phyloP scores from a whole-genome alignment of 305 asterid genomes.

The Fraxinus dipetala region DNA sequence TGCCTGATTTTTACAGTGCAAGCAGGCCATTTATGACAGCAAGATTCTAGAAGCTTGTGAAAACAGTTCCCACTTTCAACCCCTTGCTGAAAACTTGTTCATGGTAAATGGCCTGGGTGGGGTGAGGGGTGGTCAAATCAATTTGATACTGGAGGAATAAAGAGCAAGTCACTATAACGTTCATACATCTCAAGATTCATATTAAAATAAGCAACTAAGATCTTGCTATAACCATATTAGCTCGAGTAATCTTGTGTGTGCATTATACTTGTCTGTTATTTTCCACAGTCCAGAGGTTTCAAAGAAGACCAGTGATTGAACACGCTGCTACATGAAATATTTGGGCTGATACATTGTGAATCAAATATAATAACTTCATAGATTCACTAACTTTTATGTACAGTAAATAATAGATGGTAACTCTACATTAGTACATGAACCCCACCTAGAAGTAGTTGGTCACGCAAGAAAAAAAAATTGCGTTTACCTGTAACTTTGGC shows the following conservation, averaged over 20 bases:
- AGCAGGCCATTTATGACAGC: background rate
- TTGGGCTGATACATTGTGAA: background rate
- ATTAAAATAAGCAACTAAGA: background rate
- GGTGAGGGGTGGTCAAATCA: background rate
- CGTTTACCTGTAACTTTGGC: slow-evolving; percentile 88
- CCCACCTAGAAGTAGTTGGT: background rate
- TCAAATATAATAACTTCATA: slow-evolving; percentile 6
- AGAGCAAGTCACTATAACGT: background rate
- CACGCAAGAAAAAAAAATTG: background rate
- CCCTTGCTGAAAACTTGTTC: background rate
- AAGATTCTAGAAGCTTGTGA: background rate
- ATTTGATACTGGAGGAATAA: background rate
- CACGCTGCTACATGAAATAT: background rate
- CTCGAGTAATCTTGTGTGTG: background rate
- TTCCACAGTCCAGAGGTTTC: background rate
- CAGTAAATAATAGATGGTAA: background rate
- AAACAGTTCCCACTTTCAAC: background rate
- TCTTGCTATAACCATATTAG: background rate
- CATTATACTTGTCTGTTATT: background rate
- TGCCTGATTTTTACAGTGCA: background rate
- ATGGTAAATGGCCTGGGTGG: background rate
- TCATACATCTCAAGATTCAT: background rate
- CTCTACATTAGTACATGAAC: background rate
- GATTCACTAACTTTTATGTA: background rate
- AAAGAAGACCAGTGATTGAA: background rate